These are phyloP conservation scores for Epichloe typhina DNA, from an alignment of 2,329 filamentous ascomycete species.

Conservation along the genomic window DNA sequence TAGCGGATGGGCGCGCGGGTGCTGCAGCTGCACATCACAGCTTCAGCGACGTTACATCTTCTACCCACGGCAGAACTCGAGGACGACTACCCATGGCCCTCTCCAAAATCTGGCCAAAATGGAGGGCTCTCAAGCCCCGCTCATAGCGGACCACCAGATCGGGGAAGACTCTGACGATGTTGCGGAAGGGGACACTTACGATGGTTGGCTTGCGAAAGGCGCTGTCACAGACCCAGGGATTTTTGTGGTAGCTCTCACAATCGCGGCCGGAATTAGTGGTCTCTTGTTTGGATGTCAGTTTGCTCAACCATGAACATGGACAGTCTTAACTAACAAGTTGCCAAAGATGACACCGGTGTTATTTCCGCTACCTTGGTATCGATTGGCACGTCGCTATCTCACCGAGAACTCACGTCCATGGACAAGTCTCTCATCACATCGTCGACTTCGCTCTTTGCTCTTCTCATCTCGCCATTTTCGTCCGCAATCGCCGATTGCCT, in stretches of 20 bases:
- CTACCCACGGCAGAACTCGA: not conserved
- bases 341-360: slow-evolving; percentile 50
- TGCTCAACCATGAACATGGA: not conserved
- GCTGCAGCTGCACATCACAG: too few relatives aligned
- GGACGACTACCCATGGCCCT: not conserved
- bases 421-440: slow-evolving; percentile 61
- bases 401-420: slow-evolving; percentile 42
- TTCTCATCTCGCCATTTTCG: slow-evolving; percentile 49
- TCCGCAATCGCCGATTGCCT: slow-evolving; percentile 49
- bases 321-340: slow-evolving; percentile 4
- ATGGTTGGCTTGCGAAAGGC: slow-evolving; percentile 15
- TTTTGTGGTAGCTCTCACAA: slow-evolving; percentile 48
- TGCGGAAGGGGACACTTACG: slow-evolving; percentile 11
- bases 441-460: slow-evolving; percentile 53
- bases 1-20: too few relatives aligned
- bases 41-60: too few relatives aligned
- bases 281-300: slow-evolving; percentile 53
- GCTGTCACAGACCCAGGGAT: slow-evolving; percentile 24
- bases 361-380: slow-evolving; percentile 57
- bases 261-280: slow-evolving; percentile 54
- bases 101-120: slow-evolving; percentile 11
- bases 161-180: slow-evolving; percentile 21
- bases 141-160: slow-evolving; percentile 20
- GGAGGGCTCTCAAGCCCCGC: slow-evolving; percentile 25
- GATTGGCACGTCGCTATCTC: slow-evolving; percentile 44